phyloP scores from a whole-genome alignment of 306 rosid species.

The Canavalia gladiata region DNA sequence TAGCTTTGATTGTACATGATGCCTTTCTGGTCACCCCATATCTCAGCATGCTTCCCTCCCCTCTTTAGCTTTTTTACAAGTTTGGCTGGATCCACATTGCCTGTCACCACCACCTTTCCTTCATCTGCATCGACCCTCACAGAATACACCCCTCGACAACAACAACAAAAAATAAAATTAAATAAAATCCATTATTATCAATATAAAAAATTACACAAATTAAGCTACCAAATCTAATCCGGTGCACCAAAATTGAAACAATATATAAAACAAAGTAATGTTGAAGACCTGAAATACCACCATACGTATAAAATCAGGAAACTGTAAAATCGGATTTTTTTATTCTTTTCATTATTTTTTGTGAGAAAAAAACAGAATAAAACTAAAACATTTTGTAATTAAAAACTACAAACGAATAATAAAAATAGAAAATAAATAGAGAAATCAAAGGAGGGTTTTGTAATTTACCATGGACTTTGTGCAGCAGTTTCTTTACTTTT shows the following conservation, averaged over 20 bases:
- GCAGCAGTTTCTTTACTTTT: conserved; percentile 72
- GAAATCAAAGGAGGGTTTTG: background rate
- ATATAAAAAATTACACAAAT: background rate
- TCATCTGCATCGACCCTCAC: conserved; percentile 62
- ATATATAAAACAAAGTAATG: background rate
- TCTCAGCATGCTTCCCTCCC: conserved; percentile 74
- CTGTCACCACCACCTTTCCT: conserved; percentile 69
- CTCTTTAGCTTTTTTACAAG: conserved; percentile 68
- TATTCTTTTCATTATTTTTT: too few relatives aligned
- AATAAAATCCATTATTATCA: background rate
- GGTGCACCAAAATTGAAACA: background rate
- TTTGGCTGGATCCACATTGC: conserved; percentile 59
- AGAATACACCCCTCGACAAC: conserved; percentile 61
- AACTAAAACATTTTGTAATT: background rate
- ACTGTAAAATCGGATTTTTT: too few relatives aligned
- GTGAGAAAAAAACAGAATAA: too few relatives aligned
- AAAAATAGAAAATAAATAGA: background rate
- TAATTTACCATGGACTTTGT: conserved; percentile 73
- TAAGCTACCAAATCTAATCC: background rate
- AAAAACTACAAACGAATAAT: background rate
- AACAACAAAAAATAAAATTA: background rate
- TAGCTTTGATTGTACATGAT: conserved; percentile 43
- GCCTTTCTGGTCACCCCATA: conserved; percentile 63
- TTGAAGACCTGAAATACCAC: background rate
- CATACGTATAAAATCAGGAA: too few relatives aligned